phyloP scores from a whole-genome alignment of 2,329 filamentous ascomycete species.

The Sphaerulina musiva region DNA sequence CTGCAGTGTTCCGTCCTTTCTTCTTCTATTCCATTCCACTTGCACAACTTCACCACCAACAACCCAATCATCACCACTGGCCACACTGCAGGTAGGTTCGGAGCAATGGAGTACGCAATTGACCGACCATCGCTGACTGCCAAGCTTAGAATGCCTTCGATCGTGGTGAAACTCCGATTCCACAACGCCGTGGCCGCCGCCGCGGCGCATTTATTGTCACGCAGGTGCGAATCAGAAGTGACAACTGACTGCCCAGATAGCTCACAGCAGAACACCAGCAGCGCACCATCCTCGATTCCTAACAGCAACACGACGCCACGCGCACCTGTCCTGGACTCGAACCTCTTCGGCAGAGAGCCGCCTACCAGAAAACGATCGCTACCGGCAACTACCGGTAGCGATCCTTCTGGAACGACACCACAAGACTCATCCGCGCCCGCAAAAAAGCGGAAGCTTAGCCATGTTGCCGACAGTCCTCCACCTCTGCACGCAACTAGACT shows the following conservation, averaged over 20 bases:
- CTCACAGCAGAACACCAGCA: not conserved
- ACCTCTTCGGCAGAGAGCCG: slow-evolving; percentile 9
- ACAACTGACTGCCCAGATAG: not conserved
- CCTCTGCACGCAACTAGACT: not conserved
- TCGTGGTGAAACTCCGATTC: not conserved
- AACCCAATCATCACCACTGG: not conserved
- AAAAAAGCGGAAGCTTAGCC: slow-evolving; percentile 4
- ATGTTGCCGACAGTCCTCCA: not conserved
- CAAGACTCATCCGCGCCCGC: not conserved
- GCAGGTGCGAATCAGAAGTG: not conserved
- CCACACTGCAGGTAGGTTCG: too few species aligned
- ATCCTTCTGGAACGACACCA: not conserved
- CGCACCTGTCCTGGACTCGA: not conserved
- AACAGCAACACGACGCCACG: not conserved
- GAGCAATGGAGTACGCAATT: not conserved
- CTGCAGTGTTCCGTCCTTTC: not conserved
- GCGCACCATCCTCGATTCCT: not conserved
- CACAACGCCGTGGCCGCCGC: not conserved
- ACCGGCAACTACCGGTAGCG: not conserved
- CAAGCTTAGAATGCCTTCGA: not conserved
- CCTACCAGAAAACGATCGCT: not conserved
- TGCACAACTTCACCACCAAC: not conserved
- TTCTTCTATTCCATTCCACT: not conserved
- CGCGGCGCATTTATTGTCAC: not conserved
- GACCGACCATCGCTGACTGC: not conserved